Conservation (phyloP, 2,329 filamentous ascomycete species). For the Trichophyton verrucosum region DNA sequence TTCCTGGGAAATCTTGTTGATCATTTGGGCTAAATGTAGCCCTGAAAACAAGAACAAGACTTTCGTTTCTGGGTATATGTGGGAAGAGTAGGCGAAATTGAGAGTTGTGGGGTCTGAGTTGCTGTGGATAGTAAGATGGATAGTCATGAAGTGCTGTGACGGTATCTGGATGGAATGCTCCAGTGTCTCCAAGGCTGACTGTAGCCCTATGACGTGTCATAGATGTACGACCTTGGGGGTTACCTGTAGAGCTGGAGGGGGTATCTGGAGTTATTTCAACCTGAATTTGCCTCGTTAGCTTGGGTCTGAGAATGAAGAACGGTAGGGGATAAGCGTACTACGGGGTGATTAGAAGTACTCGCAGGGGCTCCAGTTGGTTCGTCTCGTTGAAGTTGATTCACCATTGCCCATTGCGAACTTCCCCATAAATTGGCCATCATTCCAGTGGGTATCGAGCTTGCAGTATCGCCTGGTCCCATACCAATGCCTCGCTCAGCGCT, state of each 20-base stretch:
- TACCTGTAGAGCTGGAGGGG: not conserved
- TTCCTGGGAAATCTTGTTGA: constrained; percentile 64
- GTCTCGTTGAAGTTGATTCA: constrained; percentile 49
- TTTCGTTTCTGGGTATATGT: constrained; percentile 61
- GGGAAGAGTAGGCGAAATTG: constrained; percentile 92
- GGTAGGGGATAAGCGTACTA: not conserved
- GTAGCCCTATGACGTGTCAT: constrained; percentile 42
- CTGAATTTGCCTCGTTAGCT: constrained; percentile 6
- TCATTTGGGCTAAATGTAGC: constrained; percentile 76
- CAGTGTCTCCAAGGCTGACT: constrained; percentile 38
- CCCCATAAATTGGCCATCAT: constrained; percentile 93
- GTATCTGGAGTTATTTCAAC: constrained; percentile 7
- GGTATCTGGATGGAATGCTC: constrained; percentile 25
- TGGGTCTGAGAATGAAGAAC: not conserved
- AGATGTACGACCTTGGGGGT: constrained; percentile 18
- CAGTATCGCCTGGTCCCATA: constrained; percentile 47
- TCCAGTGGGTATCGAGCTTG: constrained; percentile 65
- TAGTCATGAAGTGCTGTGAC: constrained; percentile 39
- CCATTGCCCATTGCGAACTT: constrained; percentile 64
- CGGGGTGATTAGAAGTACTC: constrained; percentile 16
- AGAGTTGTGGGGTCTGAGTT: constrained; percentile 73
- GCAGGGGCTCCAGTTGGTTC: constrained; percentile 27
- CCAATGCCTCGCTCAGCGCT: constrained; percentile 62
- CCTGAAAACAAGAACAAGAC: constrained; percentile 80
- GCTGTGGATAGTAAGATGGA: constrained; percentile 65